A percentile compares a stretch with the other conserved stretches of the same genome.
Conservation (phyloP, 495 filamentous ascomycete species). For the Sordaria brevicollis region DNA sequence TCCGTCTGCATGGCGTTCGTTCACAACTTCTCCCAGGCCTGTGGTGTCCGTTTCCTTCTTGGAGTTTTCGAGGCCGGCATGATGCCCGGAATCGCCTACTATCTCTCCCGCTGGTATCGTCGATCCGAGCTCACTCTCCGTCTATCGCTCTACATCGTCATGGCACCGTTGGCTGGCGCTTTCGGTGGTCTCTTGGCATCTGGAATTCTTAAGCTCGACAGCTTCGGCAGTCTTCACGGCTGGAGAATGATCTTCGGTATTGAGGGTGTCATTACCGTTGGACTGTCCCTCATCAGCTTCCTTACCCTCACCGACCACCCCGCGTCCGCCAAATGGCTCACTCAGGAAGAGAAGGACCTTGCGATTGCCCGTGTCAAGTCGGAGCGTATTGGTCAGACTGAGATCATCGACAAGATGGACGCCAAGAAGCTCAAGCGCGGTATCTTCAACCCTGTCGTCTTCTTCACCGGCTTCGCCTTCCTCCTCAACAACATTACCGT, state of each 20-base stretch:
- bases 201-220: constrained; percentile 43
- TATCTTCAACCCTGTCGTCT: constrained; percentile 17
- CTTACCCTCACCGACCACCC: constrained; percentile 51
- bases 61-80: constrained; percentile 61
- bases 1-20: constrained; percentile 34
- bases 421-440: constrained; percentile 43
- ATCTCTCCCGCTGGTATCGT: constrained; percentile 61
- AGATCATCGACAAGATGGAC: constrained; percentile 54
- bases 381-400: constrained; percentile 53
- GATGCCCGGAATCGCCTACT: constrained; percentile 65
- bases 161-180: constrained; percentile 58
- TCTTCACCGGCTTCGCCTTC: constrained; percentile 53
- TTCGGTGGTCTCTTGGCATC: constrained; percentile 63
- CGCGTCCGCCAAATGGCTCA: constrained; percentile 49
- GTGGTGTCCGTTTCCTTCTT: constrained; percentile 43
- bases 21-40: constrained; percentile 23
- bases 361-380: constrained; percentile 48
- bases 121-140: constrained; percentile 57
- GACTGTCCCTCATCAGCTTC: constrained; percentile 40
- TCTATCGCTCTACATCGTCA: constrained; percentile 64
- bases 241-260: constrained; percentile 64
- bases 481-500: constrained; percentile 66
- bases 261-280: constrained; percentile 52
- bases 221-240: constrained; percentile 34
- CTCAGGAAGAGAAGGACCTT: constrained; percentile 42